These are phyloP conservation scores for Psilocybe azurescens DNA, from an alignment of 768 basidiomycete species.

Conservation along the genomic window DNA sequence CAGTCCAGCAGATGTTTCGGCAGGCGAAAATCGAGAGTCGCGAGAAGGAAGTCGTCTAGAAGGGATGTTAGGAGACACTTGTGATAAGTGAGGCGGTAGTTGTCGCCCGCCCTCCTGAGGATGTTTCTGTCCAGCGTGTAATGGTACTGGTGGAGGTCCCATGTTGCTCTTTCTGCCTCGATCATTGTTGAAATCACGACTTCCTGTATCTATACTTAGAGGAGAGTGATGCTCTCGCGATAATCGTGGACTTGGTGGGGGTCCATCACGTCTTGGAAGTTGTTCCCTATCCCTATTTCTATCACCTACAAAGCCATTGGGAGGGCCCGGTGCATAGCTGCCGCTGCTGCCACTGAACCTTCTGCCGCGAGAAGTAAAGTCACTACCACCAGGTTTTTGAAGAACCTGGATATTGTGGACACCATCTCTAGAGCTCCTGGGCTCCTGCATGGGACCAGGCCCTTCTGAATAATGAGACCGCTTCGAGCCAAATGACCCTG, in stretches of 20 bases:
- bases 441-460: slow-evolving; percentile 41
- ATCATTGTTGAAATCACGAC: slow-evolving; percentile 35
- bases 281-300: slow-evolving; percentile 36
- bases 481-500: slow-evolving; percentile 46
- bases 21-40: slow-evolving; percentile 44
- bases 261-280: slow-evolving; percentile 39
- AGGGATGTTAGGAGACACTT: slow-evolving; percentile 33
- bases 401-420: slow-evolving; percentile 57
- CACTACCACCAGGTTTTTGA: slow-evolving; percentile 53
- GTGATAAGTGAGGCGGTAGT: slow-evolving; percentile 61
- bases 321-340: slow-evolving; percentile 28
- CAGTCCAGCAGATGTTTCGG: slow-evolving; percentile 36
- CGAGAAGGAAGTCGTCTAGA: slow-evolving; percentile 47
- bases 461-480: slow-evolving; percentile 51
- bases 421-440: slow-evolving; percentile 50
- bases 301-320: slow-evolving; percentile 25
- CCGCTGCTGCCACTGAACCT: slow-evolving; percentile 39
- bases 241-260: slow-evolving; percentile 43
- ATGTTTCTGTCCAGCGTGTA: slow-evolving; percentile 36
- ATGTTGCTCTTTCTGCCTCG: slow-evolving; percentile 50
- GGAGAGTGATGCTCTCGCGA: slow-evolving; percentile 34
- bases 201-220: slow-evolving; percentile 27
- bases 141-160: slow-evolving; percentile 57
- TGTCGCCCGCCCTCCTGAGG: slow-evolving; percentile 52
- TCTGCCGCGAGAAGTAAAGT: slow-evolving; percentile 33